Evolutionary conservation across 2,329 filamentous ascomycete species (phyloP).

Genomic region (Chaetomium strumarium): DNA sequence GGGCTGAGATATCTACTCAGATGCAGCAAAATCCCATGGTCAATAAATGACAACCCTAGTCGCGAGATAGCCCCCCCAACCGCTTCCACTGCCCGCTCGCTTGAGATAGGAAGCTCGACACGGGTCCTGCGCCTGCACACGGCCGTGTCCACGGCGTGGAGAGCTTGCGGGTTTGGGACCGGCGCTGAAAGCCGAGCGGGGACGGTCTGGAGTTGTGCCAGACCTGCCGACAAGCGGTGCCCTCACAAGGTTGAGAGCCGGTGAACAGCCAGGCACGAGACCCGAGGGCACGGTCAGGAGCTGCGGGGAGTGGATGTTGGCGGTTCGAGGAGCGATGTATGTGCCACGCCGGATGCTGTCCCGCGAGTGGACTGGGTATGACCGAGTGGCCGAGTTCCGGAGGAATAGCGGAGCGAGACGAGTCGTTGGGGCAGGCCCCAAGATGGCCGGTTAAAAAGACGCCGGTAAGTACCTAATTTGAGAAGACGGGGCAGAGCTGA

Average conservation of each 20-base stretch:
- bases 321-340: background rate
- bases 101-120: background rate
- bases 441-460: background rate
- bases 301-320: background rate
- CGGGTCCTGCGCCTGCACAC: background rate
- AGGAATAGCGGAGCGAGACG: constrained; percentile 6
- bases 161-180: constrained; percentile 3
- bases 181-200: background rate
- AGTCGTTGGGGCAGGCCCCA: background rate
- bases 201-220: constrained; percentile 3
- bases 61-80: background rate
- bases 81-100: background rate
- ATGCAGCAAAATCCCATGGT: constrained; percentile 23
- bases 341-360: background rate
- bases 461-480: background rate
- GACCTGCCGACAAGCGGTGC: constrained; percentile 6
- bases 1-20: constrained; percentile 6
- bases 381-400: constrained; percentile 15
- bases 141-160: too few species aligned
- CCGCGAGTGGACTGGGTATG: background rate
- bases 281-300: background rate
- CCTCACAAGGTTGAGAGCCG: background rate
- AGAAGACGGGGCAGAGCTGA: background rate
- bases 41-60: background rate
- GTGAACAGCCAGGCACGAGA: background rate